A percentile compares a stretch with the other conserved stretches of the same genome.
These are phyloP conservation scores for Ambrosia artemisiifolia DNA, from an alignment of 129 eudicot species.

Conservation along the genomic window DNA sequence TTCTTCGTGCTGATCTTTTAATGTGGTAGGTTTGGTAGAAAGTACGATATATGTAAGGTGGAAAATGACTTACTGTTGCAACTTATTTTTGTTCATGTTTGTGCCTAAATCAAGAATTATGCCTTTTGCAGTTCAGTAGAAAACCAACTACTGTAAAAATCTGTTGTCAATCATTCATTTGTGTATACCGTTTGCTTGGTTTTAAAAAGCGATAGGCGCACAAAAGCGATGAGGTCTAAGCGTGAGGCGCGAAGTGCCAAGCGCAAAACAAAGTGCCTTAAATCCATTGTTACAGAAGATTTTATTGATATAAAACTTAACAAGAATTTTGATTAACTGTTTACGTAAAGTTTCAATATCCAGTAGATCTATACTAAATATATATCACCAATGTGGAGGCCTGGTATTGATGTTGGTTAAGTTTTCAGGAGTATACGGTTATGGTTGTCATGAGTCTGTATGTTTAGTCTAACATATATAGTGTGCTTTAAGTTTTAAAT, in stretches of 20 bases:
- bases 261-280: slow-evolving; percentile 1
- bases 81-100: slow-evolving; percentile 10
- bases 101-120: slow-evolving; percentile 7
- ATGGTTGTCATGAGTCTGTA: not conserved
- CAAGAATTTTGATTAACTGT: slow-evolving; percentile 4
- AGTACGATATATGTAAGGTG: not conserved
- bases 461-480: not conserved
- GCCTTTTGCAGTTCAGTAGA: not conserved
- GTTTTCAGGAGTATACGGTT: not conserved
- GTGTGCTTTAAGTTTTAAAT: not conserved
- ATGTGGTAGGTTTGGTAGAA: not conserved
- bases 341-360: not conserved
- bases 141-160: not conserved
- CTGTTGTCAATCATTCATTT: not conserved
- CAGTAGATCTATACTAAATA: not conserved
- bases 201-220: no score
- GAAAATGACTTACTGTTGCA: not conserved
- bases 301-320: not conserved
- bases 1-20: not conserved
- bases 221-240: no score
- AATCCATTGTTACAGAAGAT: not conserved
- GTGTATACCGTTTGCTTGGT: no score
- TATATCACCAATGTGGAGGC: not conserved
- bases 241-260: no score
- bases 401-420: not conserved